Base-by-base conservation (phyloP, 352 stramenopile genomes). In the Pythium aristosporum region DNA sequence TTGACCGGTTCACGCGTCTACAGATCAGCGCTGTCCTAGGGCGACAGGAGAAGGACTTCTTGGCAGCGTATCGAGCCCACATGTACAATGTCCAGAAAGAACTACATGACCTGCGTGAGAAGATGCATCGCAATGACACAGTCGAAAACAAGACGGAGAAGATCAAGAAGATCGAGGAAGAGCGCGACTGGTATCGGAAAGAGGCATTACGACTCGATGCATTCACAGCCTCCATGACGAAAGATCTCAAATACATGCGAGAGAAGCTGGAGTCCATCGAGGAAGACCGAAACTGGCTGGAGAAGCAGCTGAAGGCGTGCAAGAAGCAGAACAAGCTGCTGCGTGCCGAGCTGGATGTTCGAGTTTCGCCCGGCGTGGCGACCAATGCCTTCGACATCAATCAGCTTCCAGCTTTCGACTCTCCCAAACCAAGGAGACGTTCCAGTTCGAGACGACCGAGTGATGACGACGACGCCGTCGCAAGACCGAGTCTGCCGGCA, bases 71-170 rank as follows among this genome's bases (percentile, higher is more conserved):
- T 56, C 84, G 92, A n/a, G 88, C 91, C 11, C 92, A 98, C 69
- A 98, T 98, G 92, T 98, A 97, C 75, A 98, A 91, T 37, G 92
- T 98, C 10, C 92, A 98, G 68, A 96, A 97, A 67, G 92, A 98
- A 65, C 80, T 98, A 11, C 88, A 97, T 34, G 89, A 97, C 41
- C 89, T 96, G 64, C 87, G 93, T 25, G 87, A 96, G 56, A 90
- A 89, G 64, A 82, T 97, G 57, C 80, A 94, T 61, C 82, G 89
- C 48, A 97, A 97, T 56, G 92, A 97, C 63, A 91, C 82, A 2
- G 68, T 87, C 2, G 82, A 91, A 61, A 94, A 92, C 77, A 94
- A 94, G 65, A 89, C 75, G 0, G 85, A 94, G 65, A 96, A 97
- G 59, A 94, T 97, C 61, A 92, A 97, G 67, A 90, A 94, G 61